These are phyloP conservation scores for Phanerochaete carnosa DNA, from an alignment of 768 basidiomycete species.

Conservation along the genomic window DNA sequence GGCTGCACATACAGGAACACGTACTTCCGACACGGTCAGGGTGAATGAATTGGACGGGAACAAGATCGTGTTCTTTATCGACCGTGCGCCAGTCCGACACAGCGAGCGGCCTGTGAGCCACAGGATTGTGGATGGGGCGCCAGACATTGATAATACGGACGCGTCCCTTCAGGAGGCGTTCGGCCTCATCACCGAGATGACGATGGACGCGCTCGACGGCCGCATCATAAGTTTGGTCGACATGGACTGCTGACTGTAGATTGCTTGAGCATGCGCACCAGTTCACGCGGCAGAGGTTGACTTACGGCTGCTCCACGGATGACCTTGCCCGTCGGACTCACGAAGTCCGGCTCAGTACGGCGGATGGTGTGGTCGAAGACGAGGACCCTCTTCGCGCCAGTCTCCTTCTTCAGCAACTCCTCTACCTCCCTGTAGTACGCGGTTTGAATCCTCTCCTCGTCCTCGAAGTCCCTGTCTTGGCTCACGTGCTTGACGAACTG, in stretches of 20 bases:
- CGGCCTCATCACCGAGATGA: slow-evolving; percentile 39
- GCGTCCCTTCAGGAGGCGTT: slow-evolving; percentile 37
- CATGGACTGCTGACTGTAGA: slow-evolving; percentile 37
- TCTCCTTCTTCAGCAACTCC: slow-evolving; percentile 36
- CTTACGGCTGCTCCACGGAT: slow-evolving; percentile 32
- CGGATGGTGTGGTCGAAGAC: slow-evolving; percentile 45
- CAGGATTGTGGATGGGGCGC: slow-evolving; percentile 40
- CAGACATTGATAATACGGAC: slow-evolving; percentile 46
- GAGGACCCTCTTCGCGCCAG: slow-evolving; percentile 36
- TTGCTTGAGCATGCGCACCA: not conserved
- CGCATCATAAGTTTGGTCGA: slow-evolving; percentile 41
- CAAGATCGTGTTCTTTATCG: slow-evolving; percentile 33
- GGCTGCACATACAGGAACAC: not conserved
- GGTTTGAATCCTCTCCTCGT: slow-evolving; percentile 35
- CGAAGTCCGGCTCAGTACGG: slow-evolving; percentile 15
- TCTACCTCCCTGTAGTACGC: slow-evolving; percentile 42
- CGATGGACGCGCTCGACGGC: slow-evolving; percentile 34
- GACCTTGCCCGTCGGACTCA: not conserved
- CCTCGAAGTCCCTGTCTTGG: slow-evolving; percentile 36
- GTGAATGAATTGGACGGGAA: slow-evolving; percentile 35
- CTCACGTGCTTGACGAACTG: slow-evolving; percentile 32
- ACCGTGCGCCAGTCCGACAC: slow-evolving; percentile 38
- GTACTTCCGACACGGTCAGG: slow-evolving; percentile 30
- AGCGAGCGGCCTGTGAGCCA: slow-evolving; percentile 38
- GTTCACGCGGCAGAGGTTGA: not conserved